These are phyloP conservation scores for Botrytis elliptica DNA, from an alignment of 2,329 filamentous ascomycete genomes.

Conservation along the genomic window DNA sequence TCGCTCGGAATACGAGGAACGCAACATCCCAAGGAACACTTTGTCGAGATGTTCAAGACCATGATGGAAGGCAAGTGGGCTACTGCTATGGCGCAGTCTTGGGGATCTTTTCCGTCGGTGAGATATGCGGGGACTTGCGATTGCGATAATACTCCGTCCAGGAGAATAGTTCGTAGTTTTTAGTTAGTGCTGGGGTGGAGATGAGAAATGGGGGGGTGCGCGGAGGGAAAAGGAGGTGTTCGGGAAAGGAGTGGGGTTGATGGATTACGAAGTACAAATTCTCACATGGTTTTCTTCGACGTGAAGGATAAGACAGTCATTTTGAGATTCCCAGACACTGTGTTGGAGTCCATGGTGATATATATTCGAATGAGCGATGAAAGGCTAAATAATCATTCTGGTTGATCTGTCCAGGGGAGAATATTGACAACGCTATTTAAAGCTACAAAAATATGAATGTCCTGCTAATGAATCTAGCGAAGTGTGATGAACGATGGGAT, in stretches of 20 bases:
- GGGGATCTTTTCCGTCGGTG: neutral
- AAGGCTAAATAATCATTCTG: neutral
- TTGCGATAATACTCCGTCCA: neutral
- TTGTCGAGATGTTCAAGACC: neutral
- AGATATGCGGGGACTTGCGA: neutral
- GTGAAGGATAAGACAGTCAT: neutral
- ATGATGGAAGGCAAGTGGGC: neutral
- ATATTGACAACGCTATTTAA: neutral
- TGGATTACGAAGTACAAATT: neutral
- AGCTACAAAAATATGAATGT: neutral
- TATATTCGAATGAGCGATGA: neutral
- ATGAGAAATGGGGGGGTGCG: neutral
- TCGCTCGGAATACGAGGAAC: fast-evolving
- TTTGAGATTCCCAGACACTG: neutral
- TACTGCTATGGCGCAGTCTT: neutral
- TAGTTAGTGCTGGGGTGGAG: neutral
- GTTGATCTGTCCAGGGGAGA: neutral
- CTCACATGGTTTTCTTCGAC: neutral
- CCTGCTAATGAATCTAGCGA: neutral
- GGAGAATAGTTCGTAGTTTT: too few relatives aligned
- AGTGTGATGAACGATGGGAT: neutral
- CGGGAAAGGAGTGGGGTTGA: neutral
- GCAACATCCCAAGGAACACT: neutral
- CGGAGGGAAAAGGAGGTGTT: neutral
- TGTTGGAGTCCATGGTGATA: fast-evolving